Conservation (phyloP, 345 rosid species). For the Murraya paniculata region DNA sequence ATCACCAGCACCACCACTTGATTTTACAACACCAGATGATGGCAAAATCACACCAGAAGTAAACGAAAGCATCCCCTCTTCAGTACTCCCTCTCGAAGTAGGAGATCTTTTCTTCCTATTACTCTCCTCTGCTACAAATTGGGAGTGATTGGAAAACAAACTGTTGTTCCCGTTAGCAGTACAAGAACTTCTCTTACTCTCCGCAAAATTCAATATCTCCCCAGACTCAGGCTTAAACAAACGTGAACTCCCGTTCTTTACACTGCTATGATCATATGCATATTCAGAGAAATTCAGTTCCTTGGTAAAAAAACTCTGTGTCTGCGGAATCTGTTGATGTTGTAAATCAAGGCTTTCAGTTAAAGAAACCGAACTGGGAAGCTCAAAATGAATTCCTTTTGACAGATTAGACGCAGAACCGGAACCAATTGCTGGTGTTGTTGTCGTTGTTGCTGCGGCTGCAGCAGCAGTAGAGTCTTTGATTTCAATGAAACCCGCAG, state of each 20-base stretch:
- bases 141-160: constrained; percentile 49
- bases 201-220: constrained; percentile 76
- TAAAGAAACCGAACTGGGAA: constrained; percentile 49
- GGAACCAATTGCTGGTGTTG: not conserved
- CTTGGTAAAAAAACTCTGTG: constrained; percentile 39
- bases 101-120: constrained; percentile 67
- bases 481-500: constrained; percentile 22
- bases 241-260: constrained; percentile 45
- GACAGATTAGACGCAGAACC: constrained; percentile 20
- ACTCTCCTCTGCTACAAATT: constrained; percentile 45
- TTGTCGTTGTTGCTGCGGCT: no score
- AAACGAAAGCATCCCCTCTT: constrained; percentile 83
- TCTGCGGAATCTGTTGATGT: constrained; percentile 31
- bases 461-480: constrained; percentile 26
- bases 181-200: constrained; percentile 53
- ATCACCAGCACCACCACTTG: constrained; percentile 57
- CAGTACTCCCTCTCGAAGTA: constrained; percentile 62
- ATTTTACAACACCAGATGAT: constrained; percentile 52
- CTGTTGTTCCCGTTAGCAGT: constrained; percentile 37
- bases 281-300: constrained; percentile 75
- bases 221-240: constrained; percentile 69
- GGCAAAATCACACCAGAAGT: constrained; percentile 64
- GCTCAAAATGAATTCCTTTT: constrained; percentile 42
- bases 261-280: constrained; percentile 42
- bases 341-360: constrained; percentile 36